Percentiles rank a stretch among this genome's conserved stretches.
phyloP scores from a whole-genome alignment of 441 rosid genomes.

The Euphorbia corollata region DNA sequence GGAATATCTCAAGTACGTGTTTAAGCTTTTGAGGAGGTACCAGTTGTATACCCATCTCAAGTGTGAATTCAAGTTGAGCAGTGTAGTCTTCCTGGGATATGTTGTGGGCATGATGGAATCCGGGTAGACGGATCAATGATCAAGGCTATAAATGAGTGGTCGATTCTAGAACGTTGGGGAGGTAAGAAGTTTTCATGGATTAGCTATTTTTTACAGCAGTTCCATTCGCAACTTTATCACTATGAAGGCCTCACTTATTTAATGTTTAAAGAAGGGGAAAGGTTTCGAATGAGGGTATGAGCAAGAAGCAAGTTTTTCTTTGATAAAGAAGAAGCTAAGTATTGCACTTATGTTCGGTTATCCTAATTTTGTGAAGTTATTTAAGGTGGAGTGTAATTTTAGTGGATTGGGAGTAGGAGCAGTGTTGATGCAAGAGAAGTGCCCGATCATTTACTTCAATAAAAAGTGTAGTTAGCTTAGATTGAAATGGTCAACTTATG shows the following conservation, averaged over 20 bases:
- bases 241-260: too few relatives aligned
- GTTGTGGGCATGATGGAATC: not conserved
- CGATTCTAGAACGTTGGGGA: not conserved
- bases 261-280: too few relatives aligned
- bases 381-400: too few relatives aligned
- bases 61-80: not conserved
- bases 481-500: not conserved
- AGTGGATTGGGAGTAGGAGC: too few relatives aligned
- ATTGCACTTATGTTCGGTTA: not conserved
- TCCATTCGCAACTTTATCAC: not conserved
- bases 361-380: too few relatives aligned
- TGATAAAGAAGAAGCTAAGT: not conserved
- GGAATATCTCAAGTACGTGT: not conserved
- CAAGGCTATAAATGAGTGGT: not conserved
- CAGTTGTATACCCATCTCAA: not conserved
- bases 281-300: not conserved
- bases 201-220: not conserved
- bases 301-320: not conserved
- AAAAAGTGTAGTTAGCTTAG: too few relatives aligned
- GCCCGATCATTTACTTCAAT: too few relatives aligned
- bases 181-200: not conserved
- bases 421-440: too few relatives aligned
- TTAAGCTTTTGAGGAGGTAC: not conserved
- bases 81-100: not conserved
- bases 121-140: not conserved